Evolutionary conservation across 2,329 filamentous ascomycete species (phyloP), one percentile per base, ranked within the genome.

Genomic region (Triangularia verruculosa): DNA sequence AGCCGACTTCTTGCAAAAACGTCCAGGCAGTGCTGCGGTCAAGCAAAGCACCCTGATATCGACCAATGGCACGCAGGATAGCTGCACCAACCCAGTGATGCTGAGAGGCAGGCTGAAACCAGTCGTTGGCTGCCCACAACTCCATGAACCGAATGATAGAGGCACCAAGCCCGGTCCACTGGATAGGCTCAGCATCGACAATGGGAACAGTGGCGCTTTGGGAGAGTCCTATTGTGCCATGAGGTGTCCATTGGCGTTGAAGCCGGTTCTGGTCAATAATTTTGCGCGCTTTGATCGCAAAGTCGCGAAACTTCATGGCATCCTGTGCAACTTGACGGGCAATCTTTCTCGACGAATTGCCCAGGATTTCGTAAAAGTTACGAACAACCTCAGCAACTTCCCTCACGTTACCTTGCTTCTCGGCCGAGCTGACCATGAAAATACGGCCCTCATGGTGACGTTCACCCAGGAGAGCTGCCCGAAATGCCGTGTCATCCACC

Each of bases 1-100:
- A 85, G 11, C 90, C 90, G 47, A 93, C 80, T 73, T 95, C 91
- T 70, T 93, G 89, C 28, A 95, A 76, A 67, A 93, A 92, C 1
- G 85, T 82, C 81, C 85, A 88, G 34, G 83, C 83, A 4, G 80
- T 78, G 47, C 74, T 72, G 13, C 77, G 73, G 24, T 80, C 78
- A 39, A 86, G 77, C 57, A 75, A 74, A 17, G 74, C 76, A 6
- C 83, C 77, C 5, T 75, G 69, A 70, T 94, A 94, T 61, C 87
- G 78, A 1, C 80, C 82, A 0, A 86, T 77, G 8, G 84, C 82
- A 20, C 86, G 84, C 39, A 95, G 73, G 34, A 95, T 80, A 12
- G 85, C 75, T 4, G 89, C 83, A 1, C 88, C 89, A 64, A 89
- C 78, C 39, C 86, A 80, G 65, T 88, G 82, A 39, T 89, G 78